Conservation (phyloP, 192 early-diverging fungal species). For the Spizellomyces sp. region DNA sequence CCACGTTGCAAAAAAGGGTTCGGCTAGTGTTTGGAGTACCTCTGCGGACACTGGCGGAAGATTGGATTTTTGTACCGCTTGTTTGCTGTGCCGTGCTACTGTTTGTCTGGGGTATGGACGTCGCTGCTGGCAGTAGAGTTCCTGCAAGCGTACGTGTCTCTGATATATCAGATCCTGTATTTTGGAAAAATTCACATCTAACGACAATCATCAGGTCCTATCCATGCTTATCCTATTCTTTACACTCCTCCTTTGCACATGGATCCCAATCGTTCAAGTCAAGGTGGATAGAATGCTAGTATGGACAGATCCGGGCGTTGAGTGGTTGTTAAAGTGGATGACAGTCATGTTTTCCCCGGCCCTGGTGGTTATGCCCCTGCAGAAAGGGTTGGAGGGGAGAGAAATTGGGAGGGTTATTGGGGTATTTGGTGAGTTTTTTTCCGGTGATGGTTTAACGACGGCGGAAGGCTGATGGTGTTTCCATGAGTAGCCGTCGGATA, state of each 20-base stretch:
- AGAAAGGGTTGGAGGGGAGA: background rate
- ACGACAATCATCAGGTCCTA: background rate
- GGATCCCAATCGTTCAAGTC: background rate
- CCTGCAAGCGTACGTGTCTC: slow-evolving; percentile 24
- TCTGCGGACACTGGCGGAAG: slow-evolving; percentile 1
- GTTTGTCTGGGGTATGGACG: slow-evolving; percentile 18
- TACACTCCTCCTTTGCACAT: background rate
- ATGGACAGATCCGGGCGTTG: background rate
- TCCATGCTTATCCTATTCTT: slow-evolving; percentile 3
- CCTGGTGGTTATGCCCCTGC: slow-evolving; percentile 5
- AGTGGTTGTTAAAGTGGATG: slow-evolving; percentile 29
- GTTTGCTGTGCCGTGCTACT: slow-evolving; percentile 6
- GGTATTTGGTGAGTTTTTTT: slow-evolving; percentile 9
- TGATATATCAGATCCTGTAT: background rate
- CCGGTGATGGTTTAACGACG: background rate
- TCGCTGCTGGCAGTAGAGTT: background rate
- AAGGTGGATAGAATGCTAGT: background rate
- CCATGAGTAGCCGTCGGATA: too few species aligned
- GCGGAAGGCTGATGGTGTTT: too few species aligned
- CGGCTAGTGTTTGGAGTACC: background rate
- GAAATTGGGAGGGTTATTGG: slow-evolving; percentile 20
- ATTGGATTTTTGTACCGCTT: slow-evolving; percentile 4
- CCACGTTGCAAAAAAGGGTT: too few species aligned
- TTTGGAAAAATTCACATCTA: background rate
- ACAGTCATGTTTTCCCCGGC: slow-evolving; percentile 22